Conservation (phyloP, 2,329 filamentous ascomycete genomes). For the Colletotrichum sp. region DNA sequence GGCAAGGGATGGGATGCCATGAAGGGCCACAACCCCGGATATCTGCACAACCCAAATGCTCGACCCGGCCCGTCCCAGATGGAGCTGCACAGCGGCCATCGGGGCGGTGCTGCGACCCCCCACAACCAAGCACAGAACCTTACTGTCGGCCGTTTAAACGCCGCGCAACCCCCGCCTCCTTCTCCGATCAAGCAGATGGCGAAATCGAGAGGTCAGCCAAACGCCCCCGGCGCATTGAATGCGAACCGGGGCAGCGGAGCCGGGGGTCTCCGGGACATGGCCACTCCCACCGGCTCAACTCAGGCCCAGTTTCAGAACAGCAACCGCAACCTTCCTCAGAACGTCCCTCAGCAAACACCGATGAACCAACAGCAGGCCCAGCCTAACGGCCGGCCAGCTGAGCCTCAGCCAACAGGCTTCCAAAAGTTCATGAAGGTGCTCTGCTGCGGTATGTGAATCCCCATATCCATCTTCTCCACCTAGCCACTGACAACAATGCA, state of each 20-base stretch:
- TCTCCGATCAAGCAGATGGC: conserved; percentile 83
- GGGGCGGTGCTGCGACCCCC: conserved; percentile 68
- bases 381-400: conserved; percentile 62
- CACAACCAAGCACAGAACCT: conserved; percentile 69
- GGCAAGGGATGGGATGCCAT: conserved; percentile 88
- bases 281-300: conserved; percentile 87
- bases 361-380: conserved; percentile 58
- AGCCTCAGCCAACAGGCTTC: conserved; percentile 80
- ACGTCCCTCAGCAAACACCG: conserved; percentile 65
- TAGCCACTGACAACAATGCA: neutral
- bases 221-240: conserved; percentile 74
- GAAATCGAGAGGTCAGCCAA: conserved; percentile 78
- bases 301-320: conserved; percentile 98
- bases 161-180: conserved; percentile 87
- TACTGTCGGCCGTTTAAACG: conserved; percentile 90
- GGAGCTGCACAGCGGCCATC: conserved; percentile 79
- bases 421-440: conserved; percentile 93
- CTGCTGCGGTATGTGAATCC: conserved; percentile 72
- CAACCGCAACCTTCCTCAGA: conserved; percentile 81
- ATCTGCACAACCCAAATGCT: conserved; percentile 78
- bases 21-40: conserved; percentile 68
- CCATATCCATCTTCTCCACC: no score
- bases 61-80: conserved; percentile 83
- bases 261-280: conserved; percentile 76
- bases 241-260: conserved; percentile 79